A percentile compares a stretch with the other conserved stretches of the same genome.
Conservation (phyloP, 2,329 filamentous ascomycete species). For the Aspergillus sp. region DNA sequence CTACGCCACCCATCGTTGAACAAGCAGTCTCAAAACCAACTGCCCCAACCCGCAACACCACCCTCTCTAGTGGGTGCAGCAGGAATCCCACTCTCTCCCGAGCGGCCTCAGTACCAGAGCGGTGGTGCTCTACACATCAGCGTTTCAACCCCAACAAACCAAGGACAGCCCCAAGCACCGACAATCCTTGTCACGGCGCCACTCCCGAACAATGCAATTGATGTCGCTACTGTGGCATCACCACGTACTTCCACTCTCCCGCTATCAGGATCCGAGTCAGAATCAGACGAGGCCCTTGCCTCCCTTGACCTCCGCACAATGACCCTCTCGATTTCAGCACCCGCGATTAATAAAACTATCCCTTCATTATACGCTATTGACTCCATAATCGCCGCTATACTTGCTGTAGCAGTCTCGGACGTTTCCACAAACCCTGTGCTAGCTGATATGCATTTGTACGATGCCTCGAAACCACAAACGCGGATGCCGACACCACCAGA, state of each 20-base stretch:
- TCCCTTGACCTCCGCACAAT: constrained; percentile 45
- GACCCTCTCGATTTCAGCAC: constrained; percentile 42
- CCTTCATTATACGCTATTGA: constrained; percentile 51
- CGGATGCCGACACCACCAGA: constrained; percentile 18
- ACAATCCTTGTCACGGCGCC: constrained; percentile 42
- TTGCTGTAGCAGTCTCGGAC: constrained; percentile 47
- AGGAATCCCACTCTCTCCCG: constrained; percentile 35
- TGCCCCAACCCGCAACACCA: constrained; percentile 6
- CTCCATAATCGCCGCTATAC: constrained; percentile 45
- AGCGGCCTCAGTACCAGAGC: constrained; percentile 26
- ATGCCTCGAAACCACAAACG: constrained; percentile 14
- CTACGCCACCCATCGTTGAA: constrained; percentile 47
- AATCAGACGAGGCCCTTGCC: constrained; percentile 41
- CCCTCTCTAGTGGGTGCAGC: constrained; percentile 35
- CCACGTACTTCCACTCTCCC: constrained; percentile 42
- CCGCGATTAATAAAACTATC: constrained; percentile 40
- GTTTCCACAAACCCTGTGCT: constrained; percentile 40
- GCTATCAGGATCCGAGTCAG: constrained; percentile 37
- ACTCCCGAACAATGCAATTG: constrained; percentile 34
- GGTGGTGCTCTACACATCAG: constrained; percentile 43
- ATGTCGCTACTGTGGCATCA: constrained; percentile 33
- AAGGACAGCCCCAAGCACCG: constrained; percentile 26
- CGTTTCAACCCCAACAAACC: constrained; percentile 33
- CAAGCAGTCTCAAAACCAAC: constrained; percentile 16
- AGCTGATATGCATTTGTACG: constrained; percentile 35